Evolutionary conservation across 228 moss, liverwort and hornwort genomes (phyloP).

Genomic region (Sphagnum fallax): DNA sequence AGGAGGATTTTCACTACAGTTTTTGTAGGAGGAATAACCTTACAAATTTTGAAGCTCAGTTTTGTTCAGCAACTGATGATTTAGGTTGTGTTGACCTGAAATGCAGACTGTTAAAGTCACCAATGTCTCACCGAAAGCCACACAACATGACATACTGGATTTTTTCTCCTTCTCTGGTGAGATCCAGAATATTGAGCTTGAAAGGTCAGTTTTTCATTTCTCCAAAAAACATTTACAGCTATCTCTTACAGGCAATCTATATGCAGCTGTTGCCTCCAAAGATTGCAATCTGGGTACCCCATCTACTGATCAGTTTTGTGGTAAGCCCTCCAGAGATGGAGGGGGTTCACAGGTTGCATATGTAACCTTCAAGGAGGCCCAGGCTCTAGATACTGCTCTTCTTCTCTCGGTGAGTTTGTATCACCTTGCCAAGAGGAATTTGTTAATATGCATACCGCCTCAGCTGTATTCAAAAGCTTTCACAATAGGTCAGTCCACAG

Average conservation of each 20-base stretch:
- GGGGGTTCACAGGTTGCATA: slow-evolving; percentile 71
- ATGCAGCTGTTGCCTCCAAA: background rate
- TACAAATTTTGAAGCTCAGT: too few species aligned
- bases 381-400: slow-evolving; percentile 86
- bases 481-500: too few species aligned
- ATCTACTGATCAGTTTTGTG: background rate
- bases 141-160: slow-evolving; percentile 82
- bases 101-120: slow-evolving; percentile 79
- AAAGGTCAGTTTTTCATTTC: slow-evolving; percentile 41
- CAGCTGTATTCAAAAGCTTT: too few species aligned
- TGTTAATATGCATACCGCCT: too few species aligned
- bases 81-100: too few species aligned
- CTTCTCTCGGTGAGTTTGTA: slow-evolving; percentile 70
- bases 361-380: slow-evolving; percentile 84
- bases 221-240: background rate
- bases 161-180: slow-evolving; percentile 99
- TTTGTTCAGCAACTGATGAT: too few species aligned
- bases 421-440: too few species aligned
- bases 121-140: slow-evolving; percentile 79
- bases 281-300: background rate
- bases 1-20: too few species aligned
- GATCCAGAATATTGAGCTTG: slow-evolving; percentile 84
- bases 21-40: too few species aligned
- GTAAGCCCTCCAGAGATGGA: slow-evolving; percentile 40
- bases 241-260: too few species aligned